phyloP scores from a whole-genome alignment of 2,329 filamentous ascomycete species.

The Sporothrix phasma region DNA sequence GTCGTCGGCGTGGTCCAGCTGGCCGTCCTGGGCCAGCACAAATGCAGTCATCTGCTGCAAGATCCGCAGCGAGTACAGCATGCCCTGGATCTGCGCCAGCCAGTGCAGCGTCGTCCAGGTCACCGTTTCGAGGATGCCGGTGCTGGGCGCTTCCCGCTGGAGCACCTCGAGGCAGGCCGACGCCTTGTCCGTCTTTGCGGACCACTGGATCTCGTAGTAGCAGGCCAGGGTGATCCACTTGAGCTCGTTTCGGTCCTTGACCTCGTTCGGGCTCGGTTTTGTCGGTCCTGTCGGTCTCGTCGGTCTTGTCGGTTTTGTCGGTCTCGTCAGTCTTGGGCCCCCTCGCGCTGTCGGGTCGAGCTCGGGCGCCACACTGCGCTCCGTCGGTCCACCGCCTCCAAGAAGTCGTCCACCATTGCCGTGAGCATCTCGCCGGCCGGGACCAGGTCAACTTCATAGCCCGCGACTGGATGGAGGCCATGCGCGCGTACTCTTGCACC shows the following conservation, averaged over 20 bases:
- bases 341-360: too few relatives aligned
- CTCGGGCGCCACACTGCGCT: too few relatives aligned
- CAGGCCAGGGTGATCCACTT: slow-evolving; percentile 30
- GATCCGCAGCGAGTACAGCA: slow-evolving; percentile 52
- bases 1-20: background rate
- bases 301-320: too few relatives aligned
- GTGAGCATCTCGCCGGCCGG: slow-evolving; percentile 19
- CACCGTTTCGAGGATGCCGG: slow-evolving; percentile 25
- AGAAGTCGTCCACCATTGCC: slow-evolving; percentile 23
- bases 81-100: slow-evolving; percentile 48
- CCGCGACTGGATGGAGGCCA: slow-evolving; percentile 24
- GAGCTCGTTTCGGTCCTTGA: slow-evolving; percentile 18
- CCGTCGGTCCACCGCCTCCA: too few relatives aligned
- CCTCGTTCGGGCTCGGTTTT: too few relatives aligned
- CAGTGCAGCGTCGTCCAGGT: slow-evolving; percentile 54
- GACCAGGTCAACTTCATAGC: slow-evolving; percentile 27
- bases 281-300: too few relatives aligned
- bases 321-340: too few relatives aligned
- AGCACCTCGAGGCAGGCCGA: slow-evolving; percentile 27
- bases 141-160: slow-evolving; percentile 20
- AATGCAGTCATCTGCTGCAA: slow-evolving; percentile 39
- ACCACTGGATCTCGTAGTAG: slow-evolving; percentile 29
- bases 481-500: slow-evolving; percentile 32
- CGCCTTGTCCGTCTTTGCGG: slow-evolving; percentile 24
- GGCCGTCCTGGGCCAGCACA: slow-evolving; percentile 16